A percentile compares a stretch with the other conserved stretches of the same genome.
These are phyloP conservation scores for Lentinula guzmanii DNA, from an alignment of 768 basidiomycete species.

Conservation along the genomic window DNA sequence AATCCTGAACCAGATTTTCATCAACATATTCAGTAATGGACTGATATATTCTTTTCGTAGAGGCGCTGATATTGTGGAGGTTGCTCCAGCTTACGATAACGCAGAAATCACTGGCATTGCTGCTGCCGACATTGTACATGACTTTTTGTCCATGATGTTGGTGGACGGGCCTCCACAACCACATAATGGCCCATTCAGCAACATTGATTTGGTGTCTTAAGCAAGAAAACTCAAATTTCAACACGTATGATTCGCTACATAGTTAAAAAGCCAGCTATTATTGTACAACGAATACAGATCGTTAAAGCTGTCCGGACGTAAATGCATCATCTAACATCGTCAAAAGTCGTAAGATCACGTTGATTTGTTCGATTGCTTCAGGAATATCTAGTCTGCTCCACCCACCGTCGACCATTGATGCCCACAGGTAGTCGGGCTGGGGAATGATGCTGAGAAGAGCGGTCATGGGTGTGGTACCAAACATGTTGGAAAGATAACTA, in stretches of 20 bases:
- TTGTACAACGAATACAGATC: not conserved
- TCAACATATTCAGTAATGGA: not conserved
- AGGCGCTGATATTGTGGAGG: constrained; percentile 48
- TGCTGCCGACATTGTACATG: constrained; percentile 40
- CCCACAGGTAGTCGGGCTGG: constrained; percentile 26
- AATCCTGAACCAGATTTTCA: not conserved
- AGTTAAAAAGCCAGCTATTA: too few species aligned
- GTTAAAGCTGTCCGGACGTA: constrained; percentile 1
- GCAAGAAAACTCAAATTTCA: not conserved
- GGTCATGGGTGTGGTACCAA: not conserved
- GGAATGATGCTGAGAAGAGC: constrained; percentile 19
- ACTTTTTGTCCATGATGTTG: constrained; percentile 35
- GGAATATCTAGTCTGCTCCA: constrained; percentile 22
- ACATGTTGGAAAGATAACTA: not conserved
- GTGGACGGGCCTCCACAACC: constrained; percentile 18
- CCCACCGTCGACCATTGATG: constrained; percentile 21
- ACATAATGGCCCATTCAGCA: not conserved
- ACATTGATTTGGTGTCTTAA: not conserved
- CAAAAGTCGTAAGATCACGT: constrained; percentile 20
- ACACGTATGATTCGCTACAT: too few species aligned
- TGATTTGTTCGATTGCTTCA: constrained; percentile 21
- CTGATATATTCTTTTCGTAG: constrained; percentile 14
- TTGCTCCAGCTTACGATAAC: constrained; percentile 46
- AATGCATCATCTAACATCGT: constrained; percentile 17
- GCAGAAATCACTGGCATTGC: constrained; percentile 37